Evolutionary conservation across 2,329 filamentous ascomycete species (phyloP).

Genomic region (Nemania sp.): DNA sequence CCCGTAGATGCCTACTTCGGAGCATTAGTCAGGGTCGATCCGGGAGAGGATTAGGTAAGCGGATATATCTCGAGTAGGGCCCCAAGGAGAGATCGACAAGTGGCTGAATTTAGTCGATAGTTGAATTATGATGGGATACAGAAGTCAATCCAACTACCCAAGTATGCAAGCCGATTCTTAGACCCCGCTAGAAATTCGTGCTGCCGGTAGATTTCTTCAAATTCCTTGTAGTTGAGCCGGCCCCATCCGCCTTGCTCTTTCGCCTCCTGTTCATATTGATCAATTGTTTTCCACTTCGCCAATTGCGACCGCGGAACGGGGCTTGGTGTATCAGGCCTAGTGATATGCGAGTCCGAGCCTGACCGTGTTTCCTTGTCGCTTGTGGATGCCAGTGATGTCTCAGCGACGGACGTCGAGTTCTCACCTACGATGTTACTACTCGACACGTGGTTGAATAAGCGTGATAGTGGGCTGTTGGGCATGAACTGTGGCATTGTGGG

Average conservation of each 20-base stretch:
- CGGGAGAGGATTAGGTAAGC: too few species aligned
- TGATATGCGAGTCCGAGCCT: slow-evolving; percentile 14
- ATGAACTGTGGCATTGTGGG: slow-evolving; percentile 71
- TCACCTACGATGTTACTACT: neutral
- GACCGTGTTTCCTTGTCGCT: neutral
- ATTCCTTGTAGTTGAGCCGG: slow-evolving; percentile 76
- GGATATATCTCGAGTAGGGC: too few species aligned
- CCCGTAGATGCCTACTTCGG: too few species aligned
- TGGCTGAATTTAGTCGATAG: too few species aligned
- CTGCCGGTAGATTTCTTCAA: slow-evolving; percentile 67
- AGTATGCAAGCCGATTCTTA: slow-evolving; percentile 71
- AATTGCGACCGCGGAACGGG: slow-evolving; percentile 43
- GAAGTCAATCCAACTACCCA: slow-evolving; percentile 89
- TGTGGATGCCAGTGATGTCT: neutral
- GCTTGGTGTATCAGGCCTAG: slow-evolving; percentile 34
- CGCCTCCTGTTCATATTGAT: slow-evolving; percentile 69
- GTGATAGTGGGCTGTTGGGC: slow-evolving; percentile 53
- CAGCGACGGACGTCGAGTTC: neutral
- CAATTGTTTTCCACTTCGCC: slow-evolving; percentile 57
- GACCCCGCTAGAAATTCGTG: slow-evolving; percentile 62
- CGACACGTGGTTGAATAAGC: neutral
- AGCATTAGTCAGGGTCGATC: too few species aligned
- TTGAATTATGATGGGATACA: slow-evolving; percentile 62
- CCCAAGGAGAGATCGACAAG: too few species aligned
- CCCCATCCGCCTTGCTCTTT: slow-evolving; percentile 76